Percentiles rank a stretch among this genome's conserved stretches.
phyloP scores from a whole-genome alignment of 1,139 yeast genomes.

The Candida tetrigidarum region DNA sequence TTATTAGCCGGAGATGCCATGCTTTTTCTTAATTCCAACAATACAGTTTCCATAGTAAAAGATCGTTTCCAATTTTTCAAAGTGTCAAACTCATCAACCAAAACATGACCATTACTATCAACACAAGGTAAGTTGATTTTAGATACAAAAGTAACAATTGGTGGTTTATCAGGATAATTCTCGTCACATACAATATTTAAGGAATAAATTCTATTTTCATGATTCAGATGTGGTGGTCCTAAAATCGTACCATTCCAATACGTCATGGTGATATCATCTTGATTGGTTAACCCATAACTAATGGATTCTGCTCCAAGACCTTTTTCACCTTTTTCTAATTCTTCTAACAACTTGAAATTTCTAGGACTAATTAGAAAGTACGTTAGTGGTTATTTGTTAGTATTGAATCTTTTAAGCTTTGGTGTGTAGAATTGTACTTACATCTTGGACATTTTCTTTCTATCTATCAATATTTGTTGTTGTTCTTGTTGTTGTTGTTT shows the following conservation, averaged over 20 bases:
- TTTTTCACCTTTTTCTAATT: conserved; percentile 96
- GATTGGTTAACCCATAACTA: conserved; percentile 87
- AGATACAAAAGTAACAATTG: conserved; percentile 75
- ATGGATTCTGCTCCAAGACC: conserved; percentile 97
- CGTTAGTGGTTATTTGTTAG: neutral
- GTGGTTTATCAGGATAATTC: conserved; percentile 88
- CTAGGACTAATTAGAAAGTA: conserved; percentile 62
- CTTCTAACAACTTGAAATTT: conserved; percentile 91
- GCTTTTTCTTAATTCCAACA: conserved; percentile 79
- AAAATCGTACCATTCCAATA: conserved; percentile 95
- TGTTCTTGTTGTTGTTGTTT: neutral
- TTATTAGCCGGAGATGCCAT: conserved; percentile 88
- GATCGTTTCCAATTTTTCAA: conserved; percentile 85
- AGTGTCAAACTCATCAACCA: conserved; percentile 63
- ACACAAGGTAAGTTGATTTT: conserved; percentile 93
- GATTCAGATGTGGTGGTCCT: conserved; percentile 96
- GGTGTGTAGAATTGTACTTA: conserved; percentile 32
- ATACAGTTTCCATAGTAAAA: conserved; percentile 88
- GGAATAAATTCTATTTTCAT: conserved; percentile 92
- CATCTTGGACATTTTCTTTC: conserved; percentile 42
- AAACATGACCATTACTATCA: conserved; percentile 69
- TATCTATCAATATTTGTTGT: neutral
- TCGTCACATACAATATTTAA: conserved; percentile 82
- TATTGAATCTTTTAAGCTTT: neutral
- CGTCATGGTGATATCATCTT: conserved; percentile 90